Conservation (phyloP, 2,329 filamentous ascomycete genomes). For the Rhinocladiella similis region DNA sequence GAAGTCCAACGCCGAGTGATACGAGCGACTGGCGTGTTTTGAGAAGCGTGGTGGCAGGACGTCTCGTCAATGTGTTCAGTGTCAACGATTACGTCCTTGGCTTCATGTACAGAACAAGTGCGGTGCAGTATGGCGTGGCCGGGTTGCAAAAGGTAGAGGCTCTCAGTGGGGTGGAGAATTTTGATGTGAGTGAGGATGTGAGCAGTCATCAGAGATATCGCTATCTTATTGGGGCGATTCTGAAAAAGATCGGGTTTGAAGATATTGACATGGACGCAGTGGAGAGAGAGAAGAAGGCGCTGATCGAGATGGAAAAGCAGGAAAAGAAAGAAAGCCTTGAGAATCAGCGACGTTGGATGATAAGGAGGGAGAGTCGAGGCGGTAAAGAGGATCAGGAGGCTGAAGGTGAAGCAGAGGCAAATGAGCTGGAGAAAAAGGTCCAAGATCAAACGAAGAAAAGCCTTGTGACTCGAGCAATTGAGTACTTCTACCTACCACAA, state of each 20-base stretch:
- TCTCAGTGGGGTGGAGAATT: conserved; percentile 58
- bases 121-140: conserved; percentile 78
- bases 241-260: conserved; percentile 69
- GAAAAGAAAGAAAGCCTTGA: conserved; percentile 36
- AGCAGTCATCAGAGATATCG: conserved; percentile 71
- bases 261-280: conserved; percentile 56
- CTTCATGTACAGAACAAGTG: conserved; percentile 83
- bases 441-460: conserved; percentile 31
- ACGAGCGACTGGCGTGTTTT: conserved; percentile 73
- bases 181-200: conserved; percentile 65
- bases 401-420: conserved; percentile 30
- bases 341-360: conserved; percentile 25
- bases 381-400: conserved; percentile 30
- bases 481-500: conserved; percentile 30
- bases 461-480: conserved; percentile 28
- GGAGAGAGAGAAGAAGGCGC: conserved; percentile 43
- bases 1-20: conserved; percentile 73
- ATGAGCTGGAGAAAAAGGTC: conserved; percentile 28
- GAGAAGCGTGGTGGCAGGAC: conserved; percentile 74
- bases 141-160: conserved; percentile 72
- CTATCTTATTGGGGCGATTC: conserved; percentile 64
- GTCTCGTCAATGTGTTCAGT: conserved; percentile 85
- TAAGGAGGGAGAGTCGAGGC: conserved; percentile 25
- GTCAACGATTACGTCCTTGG: conserved; percentile 84
- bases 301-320: conserved; percentile 40